Evolutionary conservation across 306 rosid species (phyloP).

Genomic region (Adenanthera pavonina): DNA sequence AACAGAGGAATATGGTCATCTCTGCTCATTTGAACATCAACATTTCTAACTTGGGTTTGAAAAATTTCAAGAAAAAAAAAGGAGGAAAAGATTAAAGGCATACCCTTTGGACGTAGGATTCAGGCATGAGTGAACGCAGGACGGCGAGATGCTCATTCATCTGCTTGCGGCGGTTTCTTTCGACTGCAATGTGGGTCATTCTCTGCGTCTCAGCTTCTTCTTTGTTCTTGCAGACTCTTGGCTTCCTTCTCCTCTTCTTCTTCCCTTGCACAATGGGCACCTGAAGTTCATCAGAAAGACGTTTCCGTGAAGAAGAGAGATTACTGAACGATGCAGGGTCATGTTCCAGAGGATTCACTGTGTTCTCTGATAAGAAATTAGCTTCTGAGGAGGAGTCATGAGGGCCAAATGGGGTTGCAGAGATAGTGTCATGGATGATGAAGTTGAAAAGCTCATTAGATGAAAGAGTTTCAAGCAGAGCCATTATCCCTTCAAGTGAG

Average conservation of each 20-base stretch:
- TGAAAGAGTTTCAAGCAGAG: conserved; percentile 64
- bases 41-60: not conserved
- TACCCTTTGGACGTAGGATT: conserved; percentile 90
- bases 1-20: conserved; percentile 34
- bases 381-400: conserved; percentile 42
- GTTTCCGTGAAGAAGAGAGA: conserved; percentile 30
- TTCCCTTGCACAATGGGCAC: conserved; percentile 43
- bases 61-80: not conserved
- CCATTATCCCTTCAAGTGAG: conserved; percentile 45
- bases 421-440: conserved; percentile 80
- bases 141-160: conserved; percentile 93
- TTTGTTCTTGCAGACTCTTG: conserved; percentile 79
- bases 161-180: conserved; percentile 87
- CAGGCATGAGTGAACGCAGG: conserved; percentile 91
- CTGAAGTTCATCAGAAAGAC: conserved; percentile 35
- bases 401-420: conserved; percentile 63
- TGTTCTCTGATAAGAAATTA: conserved; percentile 41
- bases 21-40: conserved; percentile 29
- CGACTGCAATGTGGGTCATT: conserved; percentile 93
- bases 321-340: conserved; percentile 18
- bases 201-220: conserved; percentile 95
- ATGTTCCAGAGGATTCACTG: conserved; percentile 31
- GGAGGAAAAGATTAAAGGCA: conserved; percentile 29
- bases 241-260: conserved; percentile 79
- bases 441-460: conserved; percentile 72